Evolutionary conservation across 768 basidiomycete species (phyloP), one percentile per base, ranked within the genome.

Genomic region (Xerocomus brunneocitrinus): DNA sequence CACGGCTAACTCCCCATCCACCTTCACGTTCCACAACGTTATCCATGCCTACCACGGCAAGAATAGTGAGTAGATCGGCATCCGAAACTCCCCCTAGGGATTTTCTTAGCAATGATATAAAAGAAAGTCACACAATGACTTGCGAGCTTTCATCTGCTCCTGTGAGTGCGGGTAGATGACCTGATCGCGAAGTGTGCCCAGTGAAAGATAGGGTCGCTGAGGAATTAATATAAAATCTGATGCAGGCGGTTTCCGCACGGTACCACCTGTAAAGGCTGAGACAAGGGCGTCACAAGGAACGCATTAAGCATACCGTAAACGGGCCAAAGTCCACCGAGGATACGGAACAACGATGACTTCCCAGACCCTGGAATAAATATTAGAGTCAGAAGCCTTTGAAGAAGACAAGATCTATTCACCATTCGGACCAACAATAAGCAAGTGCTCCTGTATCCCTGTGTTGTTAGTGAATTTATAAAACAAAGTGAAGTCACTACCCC

Each of bases 261-360:
- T 76, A 4, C 95, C 95, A 8, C 82, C 68, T 69, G 49, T 12
- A 43, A 46, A 12, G 69, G 73, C 8, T 50, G 32, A 53, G 45
- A 32, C 48, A 45, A 22, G 43, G 41, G 3, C 8, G 36, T 30
- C 8, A 3, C 25, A 39, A 35, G 3, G 12, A 22, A 24, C 6
- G n/a, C 3, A 42, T 41, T 19, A 25, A 41, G 28, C 59, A 19
- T 32, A 60, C 72, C 79, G 43, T 71, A 79, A 25, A 93, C 87
- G 0, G 94, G 93, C 94, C 94, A 97, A n/a, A 98, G 79, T 22
- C 93, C 95, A 24, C 94, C 95, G 2, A 98, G 74, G 44, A 98
- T 95, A n/a, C 95, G 84, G 78, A 98, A 98, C 31, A 98, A 75
- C 6, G 89, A 91, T 0, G 89, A 91, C 67, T 94, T 95, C 19